A percentile compares a stretch with the other conserved stretches of the same genome.
Evolutionary conservation across 208 protist genomes (phyloP).

Genomic region (Wallacemonas sp.): DNA sequence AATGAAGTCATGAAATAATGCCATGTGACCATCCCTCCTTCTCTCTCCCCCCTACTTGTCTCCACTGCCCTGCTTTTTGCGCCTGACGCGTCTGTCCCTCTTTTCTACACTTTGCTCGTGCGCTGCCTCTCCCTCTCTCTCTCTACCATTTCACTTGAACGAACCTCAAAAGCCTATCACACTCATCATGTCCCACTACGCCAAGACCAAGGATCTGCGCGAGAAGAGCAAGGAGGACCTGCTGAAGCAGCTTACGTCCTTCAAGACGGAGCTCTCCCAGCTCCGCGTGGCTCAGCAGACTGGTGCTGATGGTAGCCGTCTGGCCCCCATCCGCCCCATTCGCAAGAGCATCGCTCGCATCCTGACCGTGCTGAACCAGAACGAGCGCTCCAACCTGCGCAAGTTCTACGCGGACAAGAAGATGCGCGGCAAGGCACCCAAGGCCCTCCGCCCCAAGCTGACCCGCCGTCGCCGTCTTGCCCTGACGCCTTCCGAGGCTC

Average conservation of each 20-base stretch:
- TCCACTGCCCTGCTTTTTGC: too few relatives aligned
- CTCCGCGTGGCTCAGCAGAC: constrained; percentile 97
- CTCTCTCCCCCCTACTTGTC: too few relatives aligned
- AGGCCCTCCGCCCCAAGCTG: constrained; percentile 83
- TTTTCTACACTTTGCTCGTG: too few relatives aligned
- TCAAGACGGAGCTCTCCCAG: constrained; percentile 97
- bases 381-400: constrained; percentile 89
- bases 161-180: constrained; percentile 22
- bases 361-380: constrained; percentile 97
- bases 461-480: constrained; percentile 87
- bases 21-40: too few relatives aligned
- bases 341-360: constrained; percentile 97
- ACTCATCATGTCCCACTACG: constrained; percentile 77
- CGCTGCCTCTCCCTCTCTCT: too few relatives aligned
- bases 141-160: too few relatives aligned
- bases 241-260: constrained; percentile 95
- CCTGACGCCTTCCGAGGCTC: constrained; percentile 87
- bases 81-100: too few relatives aligned
- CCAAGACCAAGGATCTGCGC: constrained; percentile 91
- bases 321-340: constrained; percentile 96
- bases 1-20: too few relatives aligned
- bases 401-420: constrained; percentile 95
- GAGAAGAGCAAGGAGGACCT: constrained; percentile 97
- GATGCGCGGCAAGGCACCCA: constrained; percentile 75
- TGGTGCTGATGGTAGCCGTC: constrained; percentile 84